A percentile compares a stretch with the other conserved stretches of the same genome.
phyloP scores from a whole-genome alignment of 108 stramenopile species.

The Cyclostephanos tholiformis region DNA sequence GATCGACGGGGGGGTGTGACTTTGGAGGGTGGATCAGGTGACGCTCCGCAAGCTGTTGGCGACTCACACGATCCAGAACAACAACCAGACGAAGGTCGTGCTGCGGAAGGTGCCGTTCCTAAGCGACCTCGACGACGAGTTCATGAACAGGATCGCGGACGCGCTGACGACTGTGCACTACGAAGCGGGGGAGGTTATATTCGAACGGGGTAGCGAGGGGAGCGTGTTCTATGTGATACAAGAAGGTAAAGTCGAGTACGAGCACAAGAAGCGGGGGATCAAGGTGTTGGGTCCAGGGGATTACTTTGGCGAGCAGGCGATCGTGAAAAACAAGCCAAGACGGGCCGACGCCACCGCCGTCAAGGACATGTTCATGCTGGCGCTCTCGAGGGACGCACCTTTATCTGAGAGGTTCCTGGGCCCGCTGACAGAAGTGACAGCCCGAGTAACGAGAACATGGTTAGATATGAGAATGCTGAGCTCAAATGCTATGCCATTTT shows the following conservation, averaged over 20 bases:
- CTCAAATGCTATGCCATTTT: too few relatives aligned
- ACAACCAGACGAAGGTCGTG: conserved; percentile 66
- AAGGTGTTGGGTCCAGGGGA: conserved; percentile 51
- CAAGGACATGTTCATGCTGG: conserved; percentile 43
- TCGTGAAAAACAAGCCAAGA: conserved; percentile 52
- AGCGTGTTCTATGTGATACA: conserved; percentile 80
- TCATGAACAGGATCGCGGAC: conserved; percentile 56
- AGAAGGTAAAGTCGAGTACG: conserved; percentile 61
- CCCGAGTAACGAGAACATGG: too few relatives aligned
- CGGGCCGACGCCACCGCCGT: conserved; percentile 19
- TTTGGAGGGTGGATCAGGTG: conserved; percentile 81
- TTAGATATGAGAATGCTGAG: too few relatives aligned
- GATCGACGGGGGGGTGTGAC: conserved; percentile 38
- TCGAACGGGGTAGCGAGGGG: conserved; percentile 49
- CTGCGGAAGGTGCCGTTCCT: conserved; percentile 74
- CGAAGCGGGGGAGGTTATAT: conserved; percentile 66
- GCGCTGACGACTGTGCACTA: conserved; percentile 52
- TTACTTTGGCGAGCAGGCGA: conserved; percentile 62
- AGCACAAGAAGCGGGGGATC: conserved; percentile 49
- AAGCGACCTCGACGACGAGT: conserved; percentile 48
- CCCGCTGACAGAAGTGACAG: conserved; percentile 56
- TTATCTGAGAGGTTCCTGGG: conserved; percentile 60
- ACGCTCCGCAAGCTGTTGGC: conserved; percentile 81
- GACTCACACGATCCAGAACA: conserved; percentile 52
- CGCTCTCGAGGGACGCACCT: conserved; percentile 52